These are phyloP conservation scores for Mycena indigotica DNA, from an alignment of 768 basidiomycete species.

Conservation along the genomic window DNA sequence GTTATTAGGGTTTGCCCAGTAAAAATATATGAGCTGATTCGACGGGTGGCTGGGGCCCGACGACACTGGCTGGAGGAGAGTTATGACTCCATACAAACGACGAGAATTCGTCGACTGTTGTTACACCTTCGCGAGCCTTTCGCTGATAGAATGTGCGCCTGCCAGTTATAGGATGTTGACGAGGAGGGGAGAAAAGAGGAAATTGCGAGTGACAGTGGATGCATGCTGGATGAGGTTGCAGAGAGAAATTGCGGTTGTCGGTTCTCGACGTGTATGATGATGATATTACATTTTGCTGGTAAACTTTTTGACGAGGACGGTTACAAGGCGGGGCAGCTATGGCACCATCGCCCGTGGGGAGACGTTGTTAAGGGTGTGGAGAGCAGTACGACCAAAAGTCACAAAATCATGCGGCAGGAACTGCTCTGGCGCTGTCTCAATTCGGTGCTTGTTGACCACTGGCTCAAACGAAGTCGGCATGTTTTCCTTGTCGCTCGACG, in stretches of 20 bases:
- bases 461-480: constrained; percentile 70
- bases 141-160: constrained; percentile 49
- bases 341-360: constrained; percentile 66
- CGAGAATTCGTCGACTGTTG: constrained; percentile 19
- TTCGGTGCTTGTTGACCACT: constrained; percentile 67
- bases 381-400: constrained; percentile 72
- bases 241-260: constrained; percentile 62
- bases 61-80: constrained; percentile 22
- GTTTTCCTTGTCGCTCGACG: constrained; percentile 85
- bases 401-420: constrained; percentile 83
- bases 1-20: constrained; percentile 21
- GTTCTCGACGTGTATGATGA: constrained; percentile 63
- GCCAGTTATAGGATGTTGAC: constrained; percentile 50
- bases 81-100: constrained; percentile 12
- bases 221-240: constrained; percentile 66
- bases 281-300: constrained; percentile 81
- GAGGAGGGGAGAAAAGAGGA: constrained; percentile 44
- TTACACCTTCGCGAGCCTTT: constrained; percentile 24
- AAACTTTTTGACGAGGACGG: constrained; percentile 40
- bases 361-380: constrained; percentile 75
- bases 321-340: constrained; percentile 46
- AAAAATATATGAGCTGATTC: constrained; percentile 27
- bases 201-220: constrained; percentile 71
- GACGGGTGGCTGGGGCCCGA: constrained; percentile 24
- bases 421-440: constrained; percentile 72